Base-by-base conservation (phyloP, 176 grass and related monocot species). In the Eleusine indica region DNA sequence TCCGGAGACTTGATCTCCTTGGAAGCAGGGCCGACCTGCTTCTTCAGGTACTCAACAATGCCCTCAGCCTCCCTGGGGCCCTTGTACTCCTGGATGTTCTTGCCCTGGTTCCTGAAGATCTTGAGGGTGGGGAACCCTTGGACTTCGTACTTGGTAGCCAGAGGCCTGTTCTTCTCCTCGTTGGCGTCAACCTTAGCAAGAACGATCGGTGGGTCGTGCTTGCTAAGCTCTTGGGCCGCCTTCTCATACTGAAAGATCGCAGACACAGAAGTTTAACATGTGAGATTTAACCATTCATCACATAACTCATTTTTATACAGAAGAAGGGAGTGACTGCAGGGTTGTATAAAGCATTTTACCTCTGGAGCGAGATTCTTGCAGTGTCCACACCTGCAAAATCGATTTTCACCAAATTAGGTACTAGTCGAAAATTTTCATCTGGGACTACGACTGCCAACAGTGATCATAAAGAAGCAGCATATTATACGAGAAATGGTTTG, bases 101-200 rank as follows among this genome's bases (percentile, higher is more conserved):
- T 86, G 5, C 96, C 96, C 38, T 90, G 56, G 71, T 92, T 96
- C 88, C 91, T 94, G 71, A 99, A 84, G 65, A 99, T 99, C 88
- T 99, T 99, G 7, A 99, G 80, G 57, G 96, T 99, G 4, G 96
- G 96, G 80, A 99, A 99, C 49, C 96, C 96, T 66, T 89, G 84
- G 73, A 99, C 18, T 51, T 90, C 96, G 2, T 88, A 96, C 68
- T 94, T 90, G 41, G 88, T 67, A 1, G 93, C 93, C 81, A 96
- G 80, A 3, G 83, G 91, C 71, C 28, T 91, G 78, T 99, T 99
- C 70, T 88, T 89, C 18, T 90, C 85, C 0, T 99, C 96, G 12
- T 94, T 94, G 42, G 89, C 91, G 65, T 99, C 91, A 71, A 96
- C 84, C 64, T 99, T 99, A 19, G 96, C 96, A 35, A 99, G 91